These are phyloP conservation scores for Hypoxylon sp. DNA, from an alignment of 2,329 filamentous ascomycete genomes.

Conservation along the genomic window DNA sequence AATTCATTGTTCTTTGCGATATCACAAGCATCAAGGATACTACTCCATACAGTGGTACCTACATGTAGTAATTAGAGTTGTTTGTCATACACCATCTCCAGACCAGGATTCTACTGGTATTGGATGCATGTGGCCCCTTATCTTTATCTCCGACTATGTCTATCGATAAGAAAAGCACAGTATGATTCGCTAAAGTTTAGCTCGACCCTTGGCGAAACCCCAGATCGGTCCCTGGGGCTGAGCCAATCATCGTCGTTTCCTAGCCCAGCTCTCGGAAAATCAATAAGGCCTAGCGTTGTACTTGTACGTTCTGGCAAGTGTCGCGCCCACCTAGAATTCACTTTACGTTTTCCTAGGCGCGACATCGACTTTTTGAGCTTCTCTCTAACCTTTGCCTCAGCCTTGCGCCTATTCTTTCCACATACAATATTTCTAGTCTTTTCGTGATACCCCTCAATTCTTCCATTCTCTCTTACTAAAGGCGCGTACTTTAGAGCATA, in stretches of 20 bases:
- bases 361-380: constrained; percentile 45
- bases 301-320: constrained; percentile 48
- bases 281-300: constrained; percentile 53
- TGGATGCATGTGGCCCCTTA: background rate
- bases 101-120: background rate
- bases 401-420: constrained; percentile 34
- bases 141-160: background rate
- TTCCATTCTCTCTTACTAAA: constrained; percentile 30
- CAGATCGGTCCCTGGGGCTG: background rate
- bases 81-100: background rate
- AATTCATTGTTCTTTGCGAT: background rate
- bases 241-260: constrained; percentile 42
- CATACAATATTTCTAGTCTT: constrained; percentile 36
- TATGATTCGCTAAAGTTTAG: constrained; percentile 18
- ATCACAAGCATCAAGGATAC: background rate
- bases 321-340: constrained; percentile 45
- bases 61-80: too few relatives aligned
- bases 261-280: constrained; percentile 42
- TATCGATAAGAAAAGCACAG: background rate
- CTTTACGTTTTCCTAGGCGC: constrained; percentile 35
- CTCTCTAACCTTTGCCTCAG: constrained; percentile 20
- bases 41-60: background rate
- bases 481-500: background rate
- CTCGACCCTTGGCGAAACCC: background rate
- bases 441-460: constrained; percentile 50